Evolutionary conservation across 2,329 filamentous ascomycete species (phyloP), one percentile per base, ranked within the genome.

Genomic region (Pyrenophora tritici-repentis): DNA sequence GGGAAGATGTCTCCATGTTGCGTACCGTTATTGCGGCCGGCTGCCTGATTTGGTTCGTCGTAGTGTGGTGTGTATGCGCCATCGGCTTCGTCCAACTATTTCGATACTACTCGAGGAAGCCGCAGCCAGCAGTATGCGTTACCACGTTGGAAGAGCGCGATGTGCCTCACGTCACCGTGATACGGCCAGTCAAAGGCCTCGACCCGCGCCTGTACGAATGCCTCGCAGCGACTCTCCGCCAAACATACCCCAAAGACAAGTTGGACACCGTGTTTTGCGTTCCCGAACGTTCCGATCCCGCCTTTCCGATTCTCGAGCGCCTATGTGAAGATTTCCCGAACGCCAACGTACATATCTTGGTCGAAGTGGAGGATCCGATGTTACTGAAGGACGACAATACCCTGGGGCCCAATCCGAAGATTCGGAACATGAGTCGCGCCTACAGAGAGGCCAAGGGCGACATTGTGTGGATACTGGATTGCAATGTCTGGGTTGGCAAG

Each of bases 331-430:
- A 96, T 68, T 93, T 92, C 62, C 85, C 89, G 0, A 73, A 77
- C 10, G 82, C 85, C 62, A 87, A 96, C 74, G 87, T 85, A 2
- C 82, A 81, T 44, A 79, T 97, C 3, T 81, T 92, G 9, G 80
- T 97, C 40, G 93, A 97, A 76, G 84, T 89, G 42, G 88, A 96
- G 53, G 91, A 96, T 69, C 85, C 88, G 0, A 73, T 85, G 24
- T 73, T 84, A 17, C 77, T 96, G 7, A 81, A 84, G 24, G 65
- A 78, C 26, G 73, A 75, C 9, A 81, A 80, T 45, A 64, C 66
- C 49, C 81, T 97, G 49, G 95, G 95, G 0, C 94, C 94, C 1
- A 99, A 99, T 67, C 94, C 94, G n/a, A 99, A 99, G 78, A 95
- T 99, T 63, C 83, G 94, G 42, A 99, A 99, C 72, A 90, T 97